Base-by-base conservation (phyloP, 1,284 basidiomycete species). In the Polyporus tsugae region DNA sequence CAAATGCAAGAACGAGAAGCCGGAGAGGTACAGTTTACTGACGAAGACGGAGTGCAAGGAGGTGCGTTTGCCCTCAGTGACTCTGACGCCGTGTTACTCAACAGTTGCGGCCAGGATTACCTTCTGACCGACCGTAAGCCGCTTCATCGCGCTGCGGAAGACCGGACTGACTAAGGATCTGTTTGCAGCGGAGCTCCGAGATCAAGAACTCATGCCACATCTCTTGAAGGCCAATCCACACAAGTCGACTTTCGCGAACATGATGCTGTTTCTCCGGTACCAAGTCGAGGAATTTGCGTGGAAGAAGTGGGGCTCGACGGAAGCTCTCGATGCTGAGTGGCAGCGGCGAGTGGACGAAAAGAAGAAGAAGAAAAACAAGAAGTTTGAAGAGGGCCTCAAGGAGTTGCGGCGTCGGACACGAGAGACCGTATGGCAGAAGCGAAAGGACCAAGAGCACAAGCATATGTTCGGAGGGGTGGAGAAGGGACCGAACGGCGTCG, bases 11-110 rank as follows among this genome's bases (percentile, higher is more conserved):
- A 91, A 95, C 75, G 90, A 93, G 72, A 86, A 89, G 63, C 95
- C 95, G 9, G 97, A 99, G 77, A 92, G 91, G 79, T 99, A 98
- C 80, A 95, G 95, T 79, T 84, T 99, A 1, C 82, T 99, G 63
- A 99, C 98, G 1, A 99, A 99, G 84, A 99, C 98, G 0, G 98
- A 99, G 80, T 99, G 97, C 81, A 98, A 98, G 81, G 94, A 96
- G 85, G 95, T 95, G 65, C 65, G 84, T 39, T 60, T 19, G 9
- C 17, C 13, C 13, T 13, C 4, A 25, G 36, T 9, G 58, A 17
- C 7, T 39, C 35, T 60, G 38, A 4, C 36, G 22, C n/a, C 11
- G 2, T 11, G 35, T 57, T n/a, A 44, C 39, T 38, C 7, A 64
- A 22, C 42, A 38, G n/a, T 55, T 55, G 13, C 13, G 29, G 59